Evolutionary conservation across 2,329 filamentous ascomycete species (phyloP), one percentile per base, ranked within the genome.

Genomic region (Coniochaeta prunicola): DNA sequence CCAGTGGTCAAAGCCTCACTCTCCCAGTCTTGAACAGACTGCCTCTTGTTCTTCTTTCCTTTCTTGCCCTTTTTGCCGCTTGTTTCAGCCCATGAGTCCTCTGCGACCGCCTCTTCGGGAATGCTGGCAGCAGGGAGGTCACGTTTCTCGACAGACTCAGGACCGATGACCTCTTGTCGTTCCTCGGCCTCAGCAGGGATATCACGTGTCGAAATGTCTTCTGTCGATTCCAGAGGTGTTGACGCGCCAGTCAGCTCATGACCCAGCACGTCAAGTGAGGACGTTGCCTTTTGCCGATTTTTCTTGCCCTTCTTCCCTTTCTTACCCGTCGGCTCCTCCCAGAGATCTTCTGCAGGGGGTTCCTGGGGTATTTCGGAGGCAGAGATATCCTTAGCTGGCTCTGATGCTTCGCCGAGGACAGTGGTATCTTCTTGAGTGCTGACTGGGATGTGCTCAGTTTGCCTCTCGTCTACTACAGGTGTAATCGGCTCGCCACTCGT

Each of bases 291-390:
- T 4, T 38, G 58, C 17, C 36, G 36, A 38, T 62, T 62, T 57
- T 65, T 62, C 38, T 63, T 63, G 31, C 54, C 58, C 58, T 63
- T 62, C 58, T 59, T 60, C 15, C 50, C 36, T 30, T 60, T 61
- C 57, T 61, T 59, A 28, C 45, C 56, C 10, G 57, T 34, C 10
- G 61, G 48, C 34, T 63, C 61, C 38, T 55, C 38, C 56, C 56
- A 55, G 1, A 28, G 34, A 9, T 62, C 64, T 13, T 59, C 60
- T 8, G 38, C 57, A 13, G 30, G 21, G 12, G 50, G 31, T 28
- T 58, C 57, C n/a, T 13, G 48, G 5, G 33, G 45, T 28, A 12
- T 26, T 7, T 15, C 24, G 15, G 5, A 10, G 12, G 10, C 45
- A 15, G 24, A 7, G 45, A 13, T 50, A 12, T 50, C 45, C 13